These are phyloP conservation scores for Ophiostoma montium DNA, from an alignment of 2,329 filamentous ascomycete species.

Conservation along the genomic window DNA sequence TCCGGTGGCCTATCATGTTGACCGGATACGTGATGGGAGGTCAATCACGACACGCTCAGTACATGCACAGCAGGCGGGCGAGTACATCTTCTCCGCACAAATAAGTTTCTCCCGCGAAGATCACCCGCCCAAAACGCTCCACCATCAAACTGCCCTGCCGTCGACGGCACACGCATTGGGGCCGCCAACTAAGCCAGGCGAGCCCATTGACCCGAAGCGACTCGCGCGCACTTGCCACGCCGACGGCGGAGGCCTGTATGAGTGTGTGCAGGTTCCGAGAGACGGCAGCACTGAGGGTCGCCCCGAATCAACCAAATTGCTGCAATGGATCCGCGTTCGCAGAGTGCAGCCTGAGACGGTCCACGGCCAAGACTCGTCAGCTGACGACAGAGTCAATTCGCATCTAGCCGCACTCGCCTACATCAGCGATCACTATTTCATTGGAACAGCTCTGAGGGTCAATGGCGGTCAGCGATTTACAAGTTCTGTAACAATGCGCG, in stretches of 20 bases:
- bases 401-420: slow-evolving; percentile 83
- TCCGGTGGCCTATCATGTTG: slow-evolving; percentile 2
- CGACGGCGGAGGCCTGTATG: not conserved
- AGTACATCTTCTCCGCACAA: not conserved
- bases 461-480: slow-evolving; percentile 33
- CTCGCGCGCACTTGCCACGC: not conserved
- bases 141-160: not conserved
- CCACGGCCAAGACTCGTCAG: not conserved
- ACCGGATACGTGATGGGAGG: slow-evolving; percentile 2
- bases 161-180: not conserved
- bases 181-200: not conserved
- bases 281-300: not conserved
- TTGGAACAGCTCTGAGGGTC: slow-evolving; percentile 69
- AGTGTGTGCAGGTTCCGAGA: not conserved
- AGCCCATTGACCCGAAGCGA: not conserved
- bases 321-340: slow-evolving; percentile 1
- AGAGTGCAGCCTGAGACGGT: not conserved
- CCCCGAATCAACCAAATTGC: not conserved
- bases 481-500: not conserved
- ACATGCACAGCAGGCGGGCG: not conserved
- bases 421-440: slow-evolving; percentile 84
- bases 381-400: slow-evolving; percentile 29
- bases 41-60: not conserved
- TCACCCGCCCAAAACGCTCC: not conserved
- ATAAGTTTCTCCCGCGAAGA: slow-evolving; percentile 2